Evolutionary conservation across 176 grass and related monocot species (phyloP), one percentile per base, ranked within the genome.

Genomic region (Raddia distichophylla): DNA sequence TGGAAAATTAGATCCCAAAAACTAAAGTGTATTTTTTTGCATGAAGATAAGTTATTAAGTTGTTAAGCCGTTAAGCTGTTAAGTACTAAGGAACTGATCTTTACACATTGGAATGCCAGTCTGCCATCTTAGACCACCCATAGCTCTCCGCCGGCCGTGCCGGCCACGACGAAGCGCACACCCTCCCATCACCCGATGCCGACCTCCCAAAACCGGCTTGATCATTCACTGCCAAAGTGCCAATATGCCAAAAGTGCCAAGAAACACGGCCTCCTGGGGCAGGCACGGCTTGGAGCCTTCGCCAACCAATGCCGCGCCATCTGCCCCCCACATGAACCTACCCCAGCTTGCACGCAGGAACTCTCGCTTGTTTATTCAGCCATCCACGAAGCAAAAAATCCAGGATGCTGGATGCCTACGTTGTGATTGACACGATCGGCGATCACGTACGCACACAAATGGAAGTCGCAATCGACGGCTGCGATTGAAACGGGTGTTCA

Each of bases 251-350:
- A 27, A 27, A 27, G 27, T 0, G 55, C 16, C 55, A 22, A 22
- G 66, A 55, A 87, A 78, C 80, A 42, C 67, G 74, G 74, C 18
- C 59, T 19, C 40, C 86, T 5, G 73, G 80, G 80, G 86, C 9
- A 88, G 86, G 74, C 80, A 12, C 3, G 18, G 22, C 45, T 79
- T 72, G 80, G 86, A 78, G 73, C 86, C 73, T 73, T 87, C 73
- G 57, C 5, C 2, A 72, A 47, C 56, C 58, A 5, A n/a, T 81
- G 67, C 7, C 59, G 5, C 53, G 71, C 63, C 86, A 32, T 34
- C 58, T 73, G 67, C 51, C 67, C 86, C 86, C 67, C 80, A 59
- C 42, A 79, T 83, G 51, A 65, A 34, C 80, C 86, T 79, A 0
- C 7, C 59, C 14, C 86, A 78, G 78, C 86, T 83, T 88, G 74